These are phyloP conservation scores for Pseudognaphalium luteoalbum DNA, from an alignment of 129 eudicot species.

Conservation along the genomic window DNA sequence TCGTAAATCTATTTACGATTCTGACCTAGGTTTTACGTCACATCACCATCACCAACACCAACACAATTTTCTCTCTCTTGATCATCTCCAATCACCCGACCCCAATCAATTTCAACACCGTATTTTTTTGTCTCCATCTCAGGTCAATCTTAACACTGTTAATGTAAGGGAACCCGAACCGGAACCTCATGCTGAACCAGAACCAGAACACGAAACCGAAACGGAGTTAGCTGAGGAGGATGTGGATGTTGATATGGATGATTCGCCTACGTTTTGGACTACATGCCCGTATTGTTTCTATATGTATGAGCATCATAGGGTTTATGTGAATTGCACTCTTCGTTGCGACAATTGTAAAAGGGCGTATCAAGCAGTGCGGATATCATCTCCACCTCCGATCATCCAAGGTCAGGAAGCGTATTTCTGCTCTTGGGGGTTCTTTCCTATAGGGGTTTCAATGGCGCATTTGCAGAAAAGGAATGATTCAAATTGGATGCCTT, in stretches of 20 bases:
- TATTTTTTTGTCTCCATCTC: neutral
- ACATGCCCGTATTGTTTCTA: conserved; percentile 80
- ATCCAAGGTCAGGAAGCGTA: conserved; percentile 52
- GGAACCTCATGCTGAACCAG: neutral
- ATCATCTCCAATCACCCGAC: conserved; percentile 29
- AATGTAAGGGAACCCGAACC: neutral
- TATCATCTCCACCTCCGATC: conserved; percentile 62
- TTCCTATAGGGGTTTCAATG: conserved; percentile 72
- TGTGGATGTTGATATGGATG: conserved; percentile 30
- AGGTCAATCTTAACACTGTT: neutral
- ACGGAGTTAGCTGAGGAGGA: conserved; percentile 9
- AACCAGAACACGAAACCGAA: conserved; percentile 5
- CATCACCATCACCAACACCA: conserved; percentile 47
- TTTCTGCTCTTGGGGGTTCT: conserved; percentile 74
- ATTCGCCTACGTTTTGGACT: conserved; percentile 65
- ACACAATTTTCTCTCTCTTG: conserved; percentile 32
- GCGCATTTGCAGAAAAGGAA: conserved; percentile 43
- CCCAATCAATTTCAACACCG: conserved; percentile 17
- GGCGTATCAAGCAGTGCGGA: conserved; percentile 71
- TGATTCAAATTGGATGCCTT: conserved; percentile 69
- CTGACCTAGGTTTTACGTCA: conserved; percentile 44
- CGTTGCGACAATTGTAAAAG: conserved; percentile 74
- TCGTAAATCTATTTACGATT: conserved; percentile 68
- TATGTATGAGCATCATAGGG: conserved; percentile 68
- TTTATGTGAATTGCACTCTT: conserved; percentile 63